Percentiles rank a stretch among this genome's conserved stretches.
Conservation (phyloP, 148 eudicot species). For the Camellia japonica region DNA sequence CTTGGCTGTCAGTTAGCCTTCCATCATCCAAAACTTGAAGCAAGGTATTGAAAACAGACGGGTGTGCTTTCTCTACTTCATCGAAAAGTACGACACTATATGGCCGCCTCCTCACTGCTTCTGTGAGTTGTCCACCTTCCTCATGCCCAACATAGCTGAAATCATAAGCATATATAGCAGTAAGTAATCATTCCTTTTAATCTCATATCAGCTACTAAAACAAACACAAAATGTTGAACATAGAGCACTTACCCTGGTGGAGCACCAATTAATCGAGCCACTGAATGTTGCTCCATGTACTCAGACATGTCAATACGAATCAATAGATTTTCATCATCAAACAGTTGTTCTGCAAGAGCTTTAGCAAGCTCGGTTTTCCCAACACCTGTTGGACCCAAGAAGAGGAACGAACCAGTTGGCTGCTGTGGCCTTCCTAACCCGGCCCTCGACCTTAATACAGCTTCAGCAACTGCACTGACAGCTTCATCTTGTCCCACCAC, state of each 20-base stretch:
- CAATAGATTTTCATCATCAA: slow-evolving; percentile 67
- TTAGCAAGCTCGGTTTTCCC: slow-evolving; percentile 83
- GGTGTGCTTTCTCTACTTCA: slow-evolving; percentile 85
- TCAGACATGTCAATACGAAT: slow-evolving; percentile 82
- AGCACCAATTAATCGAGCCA: slow-evolving; percentile 75
- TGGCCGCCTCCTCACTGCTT: slow-evolving; percentile 81
- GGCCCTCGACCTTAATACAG: slow-evolving; percentile 38
- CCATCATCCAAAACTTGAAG: slow-evolving; percentile 93
- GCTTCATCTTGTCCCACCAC: slow-evolving; percentile 40
- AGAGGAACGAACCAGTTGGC: slow-evolving; percentile 46
- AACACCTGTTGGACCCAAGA: slow-evolving; percentile 74
- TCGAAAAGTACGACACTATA: slow-evolving; percentile 78
- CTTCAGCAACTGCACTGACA: slow-evolving; percentile 36
- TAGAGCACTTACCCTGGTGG: slow-evolving; percentile 58
- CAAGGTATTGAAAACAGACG: slow-evolving; percentile 60
- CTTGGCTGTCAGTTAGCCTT: slow-evolving; percentile 84
- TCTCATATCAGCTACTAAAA: neutral
- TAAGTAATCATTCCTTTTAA: neutral
- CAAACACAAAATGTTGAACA: neutral
- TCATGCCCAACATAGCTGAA: slow-evolving; percentile 74
- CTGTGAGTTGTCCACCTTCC: slow-evolving; percentile 91
- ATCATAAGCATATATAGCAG: neutral
- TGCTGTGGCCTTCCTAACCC: slow-evolving; percentile 40
- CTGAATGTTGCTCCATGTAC: slow-evolving; percentile 85
- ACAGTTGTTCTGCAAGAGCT: slow-evolving; percentile 76